Evolutionary conservation across 1,284 basidiomycete species (phyloP).

Genomic region (Heterobasidion parviporum): DNA sequence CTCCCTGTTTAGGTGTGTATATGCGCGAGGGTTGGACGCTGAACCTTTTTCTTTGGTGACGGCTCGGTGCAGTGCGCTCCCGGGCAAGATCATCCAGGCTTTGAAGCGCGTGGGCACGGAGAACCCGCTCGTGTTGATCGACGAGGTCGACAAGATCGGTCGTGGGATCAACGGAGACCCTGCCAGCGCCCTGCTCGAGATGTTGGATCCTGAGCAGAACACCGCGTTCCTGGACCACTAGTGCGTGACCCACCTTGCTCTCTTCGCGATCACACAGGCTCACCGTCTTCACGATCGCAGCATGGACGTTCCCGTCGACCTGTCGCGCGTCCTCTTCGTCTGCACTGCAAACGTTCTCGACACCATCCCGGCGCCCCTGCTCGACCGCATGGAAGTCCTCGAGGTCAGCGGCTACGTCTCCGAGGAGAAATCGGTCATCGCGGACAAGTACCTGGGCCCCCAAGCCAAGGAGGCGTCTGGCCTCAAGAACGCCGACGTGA

Average conservation of each 20-base stretch:
- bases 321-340: conserved; percentile 94
- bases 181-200: conserved; percentile 88
- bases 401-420: conserved; percentile 96
- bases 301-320: conserved; percentile 96
- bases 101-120: conserved; percentile 95
- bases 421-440: conserved; percentile 94
- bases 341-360: conserved; percentile 95
- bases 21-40: not conserved
- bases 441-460: conserved; percentile 85
- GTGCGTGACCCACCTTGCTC: conserved; percentile 35
- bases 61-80: conserved; percentile 67
- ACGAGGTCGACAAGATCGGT: conserved; percentile 99
- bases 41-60: conserved; percentile 1
- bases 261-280: not conserved
- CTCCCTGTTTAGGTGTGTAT: not conserved
- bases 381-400: conserved; percentile 97
- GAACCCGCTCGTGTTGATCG: conserved; percentile 94
- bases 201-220: conserved; percentile 99
- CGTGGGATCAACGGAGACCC: conserved; percentile 95
- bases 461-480: conserved; percentile 92
- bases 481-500: conserved; percentile 77
- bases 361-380: conserved; percentile 92
- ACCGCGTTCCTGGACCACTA: conserved; percentile 95
- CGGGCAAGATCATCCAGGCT: conserved; percentile 97
- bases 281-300: conserved; percentile 26